These are phyloP conservation scores for Suillus tomentosus DNA, from an alignment of 768 basidiomycete species.

Conservation along the genomic window DNA sequence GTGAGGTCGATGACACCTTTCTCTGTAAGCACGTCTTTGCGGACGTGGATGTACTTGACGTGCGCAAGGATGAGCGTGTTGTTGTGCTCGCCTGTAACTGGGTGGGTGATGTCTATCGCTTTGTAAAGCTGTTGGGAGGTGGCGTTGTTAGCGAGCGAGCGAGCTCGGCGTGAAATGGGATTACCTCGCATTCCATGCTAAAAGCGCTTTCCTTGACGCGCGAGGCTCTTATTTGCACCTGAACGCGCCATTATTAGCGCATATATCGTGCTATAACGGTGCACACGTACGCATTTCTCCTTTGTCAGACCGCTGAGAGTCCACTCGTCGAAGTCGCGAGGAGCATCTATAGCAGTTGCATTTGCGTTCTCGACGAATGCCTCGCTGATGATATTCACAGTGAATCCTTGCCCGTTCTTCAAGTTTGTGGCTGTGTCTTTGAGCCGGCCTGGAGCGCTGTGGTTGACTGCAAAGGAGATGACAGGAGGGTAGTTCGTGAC, in stretches of 20 bases:
- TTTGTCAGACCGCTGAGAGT: slow-evolving; percentile 43
- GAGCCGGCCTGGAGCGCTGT: slow-evolving; percentile 21
- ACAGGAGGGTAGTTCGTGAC: slow-evolving; percentile 31
- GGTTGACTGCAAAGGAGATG: slow-evolving; percentile 37
- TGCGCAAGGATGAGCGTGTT: slow-evolving; percentile 39
- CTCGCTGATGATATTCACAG: slow-evolving; percentile 60
- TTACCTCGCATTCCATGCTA: slow-evolving; percentile 48
- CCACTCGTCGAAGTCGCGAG: slow-evolving; percentile 43
- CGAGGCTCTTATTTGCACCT: slow-evolving; percentile 42
- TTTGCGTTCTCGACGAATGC: slow-evolving; percentile 43
- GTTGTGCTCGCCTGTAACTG: slow-evolving; percentile 25
- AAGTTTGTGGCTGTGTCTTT: slow-evolving; percentile 53
- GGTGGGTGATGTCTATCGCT: slow-evolving; percentile 34
- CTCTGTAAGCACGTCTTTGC: slow-evolving; percentile 13
- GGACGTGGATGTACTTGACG: slow-evolving; percentile 44
- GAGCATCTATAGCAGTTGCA: slow-evolving; percentile 38
- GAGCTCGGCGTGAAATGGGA: background rate
- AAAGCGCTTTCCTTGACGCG: slow-evolving; percentile 48
- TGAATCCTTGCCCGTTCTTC: slow-evolving; percentile 46
- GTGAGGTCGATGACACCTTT: too few relatives aligned
- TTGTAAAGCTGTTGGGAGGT: slow-evolving; percentile 36
- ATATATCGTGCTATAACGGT: background rate
- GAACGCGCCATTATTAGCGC: background rate
- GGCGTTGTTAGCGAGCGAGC: background rate
- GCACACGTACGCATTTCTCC: slow-evolving; percentile 33